Conservation (phyloP, 163 green algal species). For the Chlorella variabilis region DNA sequence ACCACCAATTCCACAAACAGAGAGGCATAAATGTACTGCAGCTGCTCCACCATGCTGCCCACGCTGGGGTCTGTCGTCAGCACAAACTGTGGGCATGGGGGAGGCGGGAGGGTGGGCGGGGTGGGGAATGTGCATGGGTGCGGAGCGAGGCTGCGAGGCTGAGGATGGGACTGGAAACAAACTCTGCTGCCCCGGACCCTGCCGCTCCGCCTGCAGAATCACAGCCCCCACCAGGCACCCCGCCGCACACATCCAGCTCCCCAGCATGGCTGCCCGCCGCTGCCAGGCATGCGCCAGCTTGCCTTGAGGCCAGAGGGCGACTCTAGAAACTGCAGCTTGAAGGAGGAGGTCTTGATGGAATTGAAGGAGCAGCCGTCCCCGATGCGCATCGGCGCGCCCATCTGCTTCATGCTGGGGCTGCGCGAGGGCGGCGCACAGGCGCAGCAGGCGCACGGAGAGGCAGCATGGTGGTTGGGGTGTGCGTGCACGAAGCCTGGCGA, state of each 20-base stretch:
- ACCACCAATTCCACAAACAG: slow-evolving; percentile 87
- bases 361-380: slow-evolving; percentile 82
- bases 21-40: slow-evolving; percentile 80
- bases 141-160: too few species aligned
- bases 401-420: slow-evolving; percentile 65
- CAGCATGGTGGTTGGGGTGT: too few species aligned
- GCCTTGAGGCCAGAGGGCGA: slow-evolving; percentile 91
- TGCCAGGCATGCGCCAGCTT: too few species aligned
- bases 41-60: slow-evolving; percentile 75
- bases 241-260: too few species aligned
- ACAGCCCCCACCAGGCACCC: too few species aligned
- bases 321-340: slow-evolving; percentile 95
- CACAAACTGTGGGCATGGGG: slow-evolving; percentile 79
- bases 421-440: neutral
- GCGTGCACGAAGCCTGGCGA: too few species aligned
- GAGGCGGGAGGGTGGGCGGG: neutral
- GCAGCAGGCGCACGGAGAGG: neutral
- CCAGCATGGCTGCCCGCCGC: too few species aligned
- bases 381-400: slow-evolving; percentile 76
- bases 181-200: too few species aligned
- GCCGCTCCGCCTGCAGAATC: too few species aligned
- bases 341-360: slow-evolving; percentile 85
- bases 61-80: slow-evolving; percentile 79
- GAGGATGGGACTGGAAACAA: too few species aligned
- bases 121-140: neutral